Evolutionary conservation across 805 yeast species (phyloP).

Genomic region (Myxozyma melibiosi): DNA sequence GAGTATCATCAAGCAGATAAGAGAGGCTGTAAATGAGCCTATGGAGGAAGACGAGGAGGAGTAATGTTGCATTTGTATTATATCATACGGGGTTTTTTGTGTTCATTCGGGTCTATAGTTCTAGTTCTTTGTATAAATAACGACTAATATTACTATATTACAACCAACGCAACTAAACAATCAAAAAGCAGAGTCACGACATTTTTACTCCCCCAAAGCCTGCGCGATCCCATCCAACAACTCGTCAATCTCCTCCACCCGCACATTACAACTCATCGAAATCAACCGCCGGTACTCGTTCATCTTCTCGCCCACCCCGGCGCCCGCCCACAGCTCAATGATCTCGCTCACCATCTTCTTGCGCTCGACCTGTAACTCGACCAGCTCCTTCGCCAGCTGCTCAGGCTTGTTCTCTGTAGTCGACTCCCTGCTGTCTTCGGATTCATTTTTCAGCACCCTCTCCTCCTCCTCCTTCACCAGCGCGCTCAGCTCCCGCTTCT

Average conservation of each 20-base stretch:
- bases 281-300: conserved; percentile 78
- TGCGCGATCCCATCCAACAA: conserved; percentile 59
- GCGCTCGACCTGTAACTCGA: conserved; percentile 48
- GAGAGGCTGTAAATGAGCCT: conserved; percentile 31
- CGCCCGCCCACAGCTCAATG: conserved; percentile 51
- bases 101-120: background rate
- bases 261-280: conserved; percentile 73
- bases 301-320: conserved; percentile 58
- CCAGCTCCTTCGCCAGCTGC: conserved; percentile 45
- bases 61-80: background rate
- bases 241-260: conserved; percentile 77
- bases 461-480: conserved; percentile 59
- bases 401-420: conserved; percentile 1
- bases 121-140: background rate
- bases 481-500: conserved; percentile 61
- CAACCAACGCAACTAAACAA: background rate
- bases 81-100: background rate
- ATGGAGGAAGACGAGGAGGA: conserved; percentile 38
- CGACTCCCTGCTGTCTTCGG: background rate
- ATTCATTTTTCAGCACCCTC: conserved; percentile 23
- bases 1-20: conserved; percentile 59
- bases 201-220: conserved; percentile 25
- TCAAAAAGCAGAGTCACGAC: background rate
- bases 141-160: background rate
- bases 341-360: conserved; percentile 50